Base-by-base conservation (phyloP, 1,139 yeast species). In the Saccharomyces hybrid region DNA sequence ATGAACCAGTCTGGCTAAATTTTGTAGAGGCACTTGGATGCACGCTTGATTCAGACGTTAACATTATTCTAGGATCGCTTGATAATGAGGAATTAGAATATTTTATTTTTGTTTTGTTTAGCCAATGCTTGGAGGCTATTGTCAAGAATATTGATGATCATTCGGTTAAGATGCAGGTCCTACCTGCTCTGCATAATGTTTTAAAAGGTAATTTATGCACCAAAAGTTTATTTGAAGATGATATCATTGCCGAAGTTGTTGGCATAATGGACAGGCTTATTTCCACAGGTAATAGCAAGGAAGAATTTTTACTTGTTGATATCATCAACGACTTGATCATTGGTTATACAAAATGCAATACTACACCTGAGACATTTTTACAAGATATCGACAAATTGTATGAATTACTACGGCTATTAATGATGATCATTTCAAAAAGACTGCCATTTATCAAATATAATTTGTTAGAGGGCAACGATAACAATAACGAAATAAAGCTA, bases 121-220 rank as follows among this genome's bases (percentile, higher is more conserved):
- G 96, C 44, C 87, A 88, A 61, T 88, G 96, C 67, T 78, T 89
- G 54, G 96, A 88, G 64, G 80, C 87, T 0, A 75, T 89, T 58
- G 78, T 85, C 16, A 78, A 75, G 6, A 63, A 63, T 38, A 54
- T 61, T 49, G 69, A 61, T 42, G 62, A 73, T 54, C 54, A 49
- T 32, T 27, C 31, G 1, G 27, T 49, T 1, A 64, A 74, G 58
- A 62, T 73, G 12, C 78, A 77, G 52, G 78, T 83, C 2, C 71
- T 87, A 53, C 65, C 67, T 0, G 83, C 88, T 0, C 68, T 89
- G 59, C 76, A 77, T 47, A 77, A 82, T 56, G 75, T 89, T 34
- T 75, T 88, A 34, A 80, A 77, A 55, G 79, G 83, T 49, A 73
- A 80, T 1, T 78, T 81, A 8, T 77, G 89, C 48, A 81, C 86